Evolutionary conservation across 2,329 filamentous ascomycete genomes (phyloP), one percentile per base, ranked within the genome.

Genomic region (Aspergillus tubingensis): DNA sequence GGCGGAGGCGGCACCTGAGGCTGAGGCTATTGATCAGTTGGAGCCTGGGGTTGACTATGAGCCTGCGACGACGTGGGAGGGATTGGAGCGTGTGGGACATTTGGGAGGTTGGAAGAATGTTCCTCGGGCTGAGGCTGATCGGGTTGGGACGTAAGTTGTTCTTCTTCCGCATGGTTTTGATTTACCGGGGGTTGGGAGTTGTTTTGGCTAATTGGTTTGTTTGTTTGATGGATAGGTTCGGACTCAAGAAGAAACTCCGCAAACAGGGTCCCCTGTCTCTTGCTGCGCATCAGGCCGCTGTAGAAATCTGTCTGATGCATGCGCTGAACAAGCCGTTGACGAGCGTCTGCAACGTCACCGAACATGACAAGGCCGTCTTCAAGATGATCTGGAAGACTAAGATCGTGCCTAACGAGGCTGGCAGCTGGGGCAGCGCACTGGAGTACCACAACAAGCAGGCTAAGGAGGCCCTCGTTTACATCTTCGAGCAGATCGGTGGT

Each of bases 51-150:
- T 72, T 10, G 19, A 51, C 25, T 86, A 86, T 71, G 68, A 76
- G 54, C 77, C 77, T 17, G 80, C 83, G 25, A 71, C 70, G 36
- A 81, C 75, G 3, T 85, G 83, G 82, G 75, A 84, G 56, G 82
- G 81, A 0, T 71, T 89, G 60, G 78, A 83, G 65, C 76, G 74
- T 53, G 77, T 89, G 36, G 87, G 87, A 6, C 79, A 80, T 60
- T 68, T 80, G 50, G 76, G 74, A 43, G 72, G 69, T 59, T 81
- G 77, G 77, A 69, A 64, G 39, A 69, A 79, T 44, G 62, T 73
- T 21, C 74, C 75, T 39, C 69, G 74, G 50, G 71, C 72, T 32
- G 62, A 70, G 13, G 68, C 70, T 13, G 76, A 83, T 71, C 58
- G 65, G 27, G 82, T 79, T 63, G 60, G 67, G 51, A 74, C 77